Base-by-base conservation (phyloP, 352 stramenopile genomes). In the Blastocystis sp. region DNA sequence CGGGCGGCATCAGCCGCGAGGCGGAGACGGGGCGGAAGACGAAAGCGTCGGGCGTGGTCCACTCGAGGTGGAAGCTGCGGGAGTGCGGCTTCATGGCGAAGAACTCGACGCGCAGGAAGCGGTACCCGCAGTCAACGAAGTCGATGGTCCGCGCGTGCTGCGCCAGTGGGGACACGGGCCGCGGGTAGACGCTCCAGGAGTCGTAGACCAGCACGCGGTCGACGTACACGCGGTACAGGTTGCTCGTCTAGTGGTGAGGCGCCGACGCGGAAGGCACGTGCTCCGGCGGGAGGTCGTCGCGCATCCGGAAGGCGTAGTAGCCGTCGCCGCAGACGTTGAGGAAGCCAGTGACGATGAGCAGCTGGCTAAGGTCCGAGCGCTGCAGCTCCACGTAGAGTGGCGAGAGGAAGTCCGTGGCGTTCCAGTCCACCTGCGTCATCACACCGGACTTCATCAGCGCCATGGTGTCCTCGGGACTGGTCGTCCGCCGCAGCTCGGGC, bases 201-300 rank as follows among this genome's bases (percentile, higher is more conserved):
- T 76, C 66, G 48, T 52, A 76, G 10, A 76, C 66, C n/a, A 57
- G n/a, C 2, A 76, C 28, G 17, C 40, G 17, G 48, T 76, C 66
- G 48, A 76, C 24, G 11, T 40, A 59, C 34, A 76, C 14, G 48
- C 42, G n/a, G 52, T 59, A 76, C 24, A n/a, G 1, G 48, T 14
- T 76, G 34, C 38, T 71, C 64, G 11, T 48, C 42, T 76, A 17
- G 3, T 28, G 21, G 40, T 60, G 38, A 60, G 21, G 21, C 42
- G 42, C 3, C 4, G 48, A 52, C 14, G 9, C 21, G 9, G 54
- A 4, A 2, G 24, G 14, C 48, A 60, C 66, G 52, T 48, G 3
- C 48, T 7, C 6, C 48, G 14, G 48, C 52, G 21, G 7, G 34
- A 38, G 54, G 42, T 76, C 10, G 42, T 76, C 28, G 66, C 48